These are phyloP conservation scores for Solanum commersonii DNA, from an alignment of 257 asterid species.

Conservation along the genomic window DNA sequence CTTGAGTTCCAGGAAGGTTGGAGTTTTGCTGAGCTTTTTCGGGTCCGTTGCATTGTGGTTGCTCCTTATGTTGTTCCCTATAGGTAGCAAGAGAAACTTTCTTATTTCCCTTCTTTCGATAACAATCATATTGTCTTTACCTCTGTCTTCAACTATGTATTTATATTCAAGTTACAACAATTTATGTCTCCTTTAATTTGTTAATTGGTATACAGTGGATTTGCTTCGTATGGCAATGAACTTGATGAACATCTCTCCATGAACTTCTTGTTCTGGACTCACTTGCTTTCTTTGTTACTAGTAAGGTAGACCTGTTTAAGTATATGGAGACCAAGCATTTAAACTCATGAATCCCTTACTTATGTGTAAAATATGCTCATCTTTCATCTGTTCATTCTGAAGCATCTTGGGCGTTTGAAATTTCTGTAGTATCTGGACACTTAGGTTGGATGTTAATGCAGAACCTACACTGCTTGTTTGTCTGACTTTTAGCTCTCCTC, in stretches of 20 bases:
- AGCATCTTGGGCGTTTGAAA: not conserved
- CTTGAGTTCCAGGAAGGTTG: conserved; percentile 82
- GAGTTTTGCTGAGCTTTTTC: conserved; percentile 92
- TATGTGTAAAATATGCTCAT: not conserved
- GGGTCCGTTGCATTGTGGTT: conserved; percentile 66
- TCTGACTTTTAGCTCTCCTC: conserved; percentile 8
- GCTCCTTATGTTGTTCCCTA: conserved; percentile 97
- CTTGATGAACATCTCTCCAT: not conserved
- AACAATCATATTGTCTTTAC: not conserved
- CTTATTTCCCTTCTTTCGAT: not conserved
- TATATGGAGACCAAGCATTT: not conserved
- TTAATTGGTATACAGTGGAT: not conserved
- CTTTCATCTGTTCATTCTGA: not conserved
- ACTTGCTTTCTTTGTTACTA: not conserved
- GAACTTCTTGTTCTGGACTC: not conserved
- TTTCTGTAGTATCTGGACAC: not conserved
- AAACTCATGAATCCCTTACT: not conserved
- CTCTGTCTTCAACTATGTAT: not conserved
- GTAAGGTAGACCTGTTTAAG: not conserved
- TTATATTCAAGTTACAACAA: not conserved
- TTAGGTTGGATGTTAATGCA: not conserved
- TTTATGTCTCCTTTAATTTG: not conserved
- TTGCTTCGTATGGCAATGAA: not conserved
- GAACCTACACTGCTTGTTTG: not conserved
- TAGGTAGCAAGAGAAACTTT: conserved; percentile 35